These are phyloP conservation scores for Dictyostelium capitatum DNA, from an alignment of 78 protist genomes.

Conservation along the genomic window DNA sequence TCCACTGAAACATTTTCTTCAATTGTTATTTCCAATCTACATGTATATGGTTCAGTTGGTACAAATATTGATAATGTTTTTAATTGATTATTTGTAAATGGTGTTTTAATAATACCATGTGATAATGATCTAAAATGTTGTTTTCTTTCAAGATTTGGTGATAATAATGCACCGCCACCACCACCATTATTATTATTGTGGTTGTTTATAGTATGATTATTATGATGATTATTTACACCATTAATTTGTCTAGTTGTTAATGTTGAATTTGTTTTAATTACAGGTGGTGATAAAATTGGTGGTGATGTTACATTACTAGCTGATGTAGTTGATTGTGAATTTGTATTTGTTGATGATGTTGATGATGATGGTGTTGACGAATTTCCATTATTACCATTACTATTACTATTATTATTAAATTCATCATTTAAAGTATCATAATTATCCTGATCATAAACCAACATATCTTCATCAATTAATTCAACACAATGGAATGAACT, in stretches of 20 bases:
- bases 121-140: constrained; percentile 30
- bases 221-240: neutral
- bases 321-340: neutral
- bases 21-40: constrained; percentile 39
- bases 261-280: neutral
- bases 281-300: neutral
- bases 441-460: neutral
- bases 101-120: constrained; percentile 6
- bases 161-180: neutral
- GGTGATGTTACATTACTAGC: neutral
- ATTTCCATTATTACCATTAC: neutral
- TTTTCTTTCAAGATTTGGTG: neutral
- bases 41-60: constrained; percentile 47
- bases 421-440: constrained; percentile 7
- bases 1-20: constrained; percentile 54
- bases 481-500: neutral
- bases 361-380: neutral
- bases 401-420: neutral
- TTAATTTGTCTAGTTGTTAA: neutral
- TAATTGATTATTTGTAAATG: constrained; percentile 31
- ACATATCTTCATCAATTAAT: neutral
- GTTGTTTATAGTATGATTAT: neutral
- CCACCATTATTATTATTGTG: neutral
- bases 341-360: neutral
- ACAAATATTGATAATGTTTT: constrained; percentile 28